These are phyloP conservation scores for Lagenidium giganteum DNA, from an alignment of 352 stramenopile genomes.

Conservation along the genomic window DNA sequence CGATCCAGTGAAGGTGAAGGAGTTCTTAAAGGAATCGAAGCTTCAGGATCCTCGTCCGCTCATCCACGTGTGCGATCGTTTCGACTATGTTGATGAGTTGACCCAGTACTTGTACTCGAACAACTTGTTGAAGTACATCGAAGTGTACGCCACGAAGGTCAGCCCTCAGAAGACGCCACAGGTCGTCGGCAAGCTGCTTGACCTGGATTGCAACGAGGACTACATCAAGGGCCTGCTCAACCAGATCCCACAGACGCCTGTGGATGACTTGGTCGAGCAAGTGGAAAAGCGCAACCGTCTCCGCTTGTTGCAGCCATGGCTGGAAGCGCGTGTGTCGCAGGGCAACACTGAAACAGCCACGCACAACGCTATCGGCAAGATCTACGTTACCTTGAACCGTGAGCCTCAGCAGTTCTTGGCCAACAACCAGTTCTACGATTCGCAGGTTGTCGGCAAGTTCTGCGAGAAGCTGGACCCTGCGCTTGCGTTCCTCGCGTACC, in stretches of 20 bases:
- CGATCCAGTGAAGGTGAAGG: slow-evolving; percentile 98
- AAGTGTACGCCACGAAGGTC: slow-evolving; percentile 98
- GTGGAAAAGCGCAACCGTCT: slow-evolving; percentile 99
- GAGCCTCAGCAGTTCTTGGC: slow-evolving; percentile 98
- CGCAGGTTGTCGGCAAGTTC: slow-evolving; percentile 98
- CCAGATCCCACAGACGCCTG: slow-evolving; percentile 91
- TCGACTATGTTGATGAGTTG: slow-evolving; percentile 99
- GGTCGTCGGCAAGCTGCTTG: slow-evolving; percentile 98
- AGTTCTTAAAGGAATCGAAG: slow-evolving; percentile 99
- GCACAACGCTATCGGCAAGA: slow-evolving; percentile 99
- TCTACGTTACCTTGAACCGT: slow-evolving; percentile 99
- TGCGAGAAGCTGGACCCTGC: slow-evolving; percentile 99
- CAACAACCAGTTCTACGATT: slow-evolving; percentile 99
- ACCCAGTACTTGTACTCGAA: slow-evolving; percentile 99
- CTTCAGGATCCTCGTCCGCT: slow-evolving; percentile 97
- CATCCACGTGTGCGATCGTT: slow-evolving; percentile 99
- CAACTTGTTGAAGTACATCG: slow-evolving; percentile 99
- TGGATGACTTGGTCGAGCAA: slow-evolving; percentile 98
- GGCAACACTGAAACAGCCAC: slow-evolving; percentile 98
- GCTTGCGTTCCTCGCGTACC: slow-evolving; percentile 99
- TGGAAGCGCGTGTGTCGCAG: slow-evolving; percentile 98
- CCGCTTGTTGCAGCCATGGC: slow-evolving; percentile 97
- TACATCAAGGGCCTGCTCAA: slow-evolving; percentile 99
- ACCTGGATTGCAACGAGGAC: slow-evolving; percentile 98
- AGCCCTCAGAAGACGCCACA: slow-evolving; percentile 97